Evolutionary conservation across 164 flowering plant genomes (phyloP).

Genomic region (Kingdonia uniflora): DNA sequence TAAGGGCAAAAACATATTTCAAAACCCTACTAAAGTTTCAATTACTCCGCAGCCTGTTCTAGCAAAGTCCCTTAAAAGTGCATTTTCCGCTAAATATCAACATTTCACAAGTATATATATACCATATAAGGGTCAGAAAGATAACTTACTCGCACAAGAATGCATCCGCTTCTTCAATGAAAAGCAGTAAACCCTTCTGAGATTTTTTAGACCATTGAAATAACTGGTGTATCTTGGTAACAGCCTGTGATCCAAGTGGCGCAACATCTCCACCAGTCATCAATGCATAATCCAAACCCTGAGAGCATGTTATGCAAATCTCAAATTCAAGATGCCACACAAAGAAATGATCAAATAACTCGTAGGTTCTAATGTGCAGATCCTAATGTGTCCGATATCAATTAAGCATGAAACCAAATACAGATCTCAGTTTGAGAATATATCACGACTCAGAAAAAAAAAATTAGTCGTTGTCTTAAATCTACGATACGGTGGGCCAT

Average conservation of each 20-base stretch:
- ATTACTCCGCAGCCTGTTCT: no score
- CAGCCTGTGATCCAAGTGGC: slow-evolving; percentile 94
- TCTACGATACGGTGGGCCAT: no score
- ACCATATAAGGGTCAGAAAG: not conserved
- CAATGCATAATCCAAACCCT: slow-evolving; percentile 98
- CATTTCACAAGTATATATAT: no score
- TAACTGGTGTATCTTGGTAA: slow-evolving; percentile 93
- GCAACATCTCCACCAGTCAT: slow-evolving; percentile 99
- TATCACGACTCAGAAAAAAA: no score
- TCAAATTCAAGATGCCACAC: slow-evolving; percentile 3
- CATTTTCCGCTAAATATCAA: no score
- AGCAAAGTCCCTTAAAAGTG: no score
- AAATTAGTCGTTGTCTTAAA: no score
- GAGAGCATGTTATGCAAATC: slow-evolving; percentile 7
- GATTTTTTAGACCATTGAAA: slow-evolving; percentile 97
- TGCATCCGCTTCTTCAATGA: slow-evolving; percentile 99
- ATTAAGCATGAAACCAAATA: no score
- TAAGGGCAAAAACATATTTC: no score
- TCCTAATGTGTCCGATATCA: no score
- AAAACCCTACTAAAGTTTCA: no score
- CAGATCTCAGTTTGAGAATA: no score
- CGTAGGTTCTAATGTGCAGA: not conserved
- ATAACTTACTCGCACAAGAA: slow-evolving; percentile 94
- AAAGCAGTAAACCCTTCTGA: slow-evolving; percentile 70
- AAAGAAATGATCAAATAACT: not conserved